Base-by-base conservation (phyloP, 495 filamentous ascomycete genomes). In the Penicillium robsamsonii region DNA sequence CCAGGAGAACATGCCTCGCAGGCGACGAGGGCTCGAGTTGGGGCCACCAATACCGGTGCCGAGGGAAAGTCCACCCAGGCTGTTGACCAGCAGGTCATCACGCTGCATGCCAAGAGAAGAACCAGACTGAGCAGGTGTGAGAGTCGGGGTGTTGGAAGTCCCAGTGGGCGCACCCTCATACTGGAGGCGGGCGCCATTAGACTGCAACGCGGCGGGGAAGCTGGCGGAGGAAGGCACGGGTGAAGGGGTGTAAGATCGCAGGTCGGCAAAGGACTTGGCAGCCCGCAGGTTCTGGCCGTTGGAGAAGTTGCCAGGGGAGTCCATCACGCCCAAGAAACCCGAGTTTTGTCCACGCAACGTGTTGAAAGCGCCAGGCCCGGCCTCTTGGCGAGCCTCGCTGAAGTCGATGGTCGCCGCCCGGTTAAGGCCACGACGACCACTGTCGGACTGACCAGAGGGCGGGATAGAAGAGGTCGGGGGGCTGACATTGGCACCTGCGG, bases 381-480 rank as follows among this genome's bases (percentile, higher is more conserved):
- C 85, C 44, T 82, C 83, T 24, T 81, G 86, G 7, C 92, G 88
- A 35, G 90, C 85, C 68, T 97, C 94, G 62, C 89, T 91, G 74
- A 98, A 98, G 73, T 97, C 93, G 63, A 95, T 96, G n/a, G 94
- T 98, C 31, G 94, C 95, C 18, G 94, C 92, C 29, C 94, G 89
- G 76, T 92, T 94, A 33, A 98, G 77, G 13, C 84, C 87, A 31
- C 92, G 89, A 52, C 92, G 83, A 54, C 85, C 84, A 31, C 84
- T 81, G 56, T 97, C 91, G 17, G 83, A 81, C 46, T 88, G 88
- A 35, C 85, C 83, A 11, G 77, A 69, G 50, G 84, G 74, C 15
- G 84, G 79, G 65, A 89, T 80, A 35, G 76, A 71, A 20, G 76
- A 71, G 61, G 77, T 40, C 17, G 84, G 84, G 46, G 89, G 84